Evolutionary conservation across 176 grass and related monocot species (phyloP).

Genomic region (Ampelocalamus luodianensis): DNA sequence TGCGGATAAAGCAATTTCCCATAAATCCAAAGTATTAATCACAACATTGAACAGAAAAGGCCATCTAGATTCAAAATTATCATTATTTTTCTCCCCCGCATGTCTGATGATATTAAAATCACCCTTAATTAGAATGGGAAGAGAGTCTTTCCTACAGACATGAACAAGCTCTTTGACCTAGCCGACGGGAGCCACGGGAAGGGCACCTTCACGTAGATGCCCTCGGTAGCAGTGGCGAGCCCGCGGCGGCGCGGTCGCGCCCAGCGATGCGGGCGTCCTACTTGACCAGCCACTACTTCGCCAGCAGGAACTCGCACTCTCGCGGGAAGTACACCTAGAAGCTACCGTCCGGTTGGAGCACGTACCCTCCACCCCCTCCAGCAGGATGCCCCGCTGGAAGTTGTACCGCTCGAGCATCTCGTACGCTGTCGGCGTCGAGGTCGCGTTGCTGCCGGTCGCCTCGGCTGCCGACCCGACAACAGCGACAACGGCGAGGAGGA

Average conservation of each 20-base stretch:
- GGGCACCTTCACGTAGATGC: constrained; percentile 57
- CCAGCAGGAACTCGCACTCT: constrained; percentile 54
- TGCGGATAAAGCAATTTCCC: too few species aligned
- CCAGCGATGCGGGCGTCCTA: constrained; percentile 48
- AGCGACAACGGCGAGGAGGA: constrained; percentile 12
- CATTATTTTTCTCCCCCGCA: too few species aligned
- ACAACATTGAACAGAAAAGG: too few species aligned
- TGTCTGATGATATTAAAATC: too few species aligned
- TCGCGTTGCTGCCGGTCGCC: not conserved
- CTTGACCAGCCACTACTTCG: constrained; percentile 38
- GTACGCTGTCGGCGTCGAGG: constrained; percentile 51
- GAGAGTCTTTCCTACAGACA: too few species aligned
- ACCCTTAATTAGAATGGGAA: too few species aligned
- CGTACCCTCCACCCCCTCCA: constrained; percentile 54
- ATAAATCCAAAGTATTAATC: too few species aligned
- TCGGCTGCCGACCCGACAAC: not conserved
- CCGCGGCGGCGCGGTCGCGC: too few species aligned
- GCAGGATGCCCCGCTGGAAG: constrained; percentile 65
- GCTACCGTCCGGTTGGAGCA: constrained; percentile 39
- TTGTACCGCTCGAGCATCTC: constrained; percentile 63
- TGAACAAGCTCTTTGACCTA: too few species aligned
- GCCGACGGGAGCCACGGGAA: constrained; percentile 52
- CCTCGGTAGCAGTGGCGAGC: too few species aligned
- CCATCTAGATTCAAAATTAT: too few species aligned
- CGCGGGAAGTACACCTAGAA: constrained; percentile 58